Percentiles rank a stretch among this genome's conserved stretches.
phyloP scores from a whole-genome alignment of 2,329 filamentous ascomycete genomes.

The Hypoxylon sp. region DNA sequence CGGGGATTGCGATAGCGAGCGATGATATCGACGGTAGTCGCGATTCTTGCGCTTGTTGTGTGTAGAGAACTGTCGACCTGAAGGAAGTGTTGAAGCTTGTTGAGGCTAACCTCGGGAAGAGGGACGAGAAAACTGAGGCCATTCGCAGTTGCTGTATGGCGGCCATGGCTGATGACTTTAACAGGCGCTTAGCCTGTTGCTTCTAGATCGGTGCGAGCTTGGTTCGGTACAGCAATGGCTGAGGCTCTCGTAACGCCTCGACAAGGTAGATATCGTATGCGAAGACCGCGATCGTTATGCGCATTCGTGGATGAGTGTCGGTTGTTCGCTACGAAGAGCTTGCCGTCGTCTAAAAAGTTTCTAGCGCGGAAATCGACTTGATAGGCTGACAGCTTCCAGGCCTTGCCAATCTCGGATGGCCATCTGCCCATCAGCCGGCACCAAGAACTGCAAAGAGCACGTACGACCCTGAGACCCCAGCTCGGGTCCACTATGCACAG shows the following conservation, averaged over 20 bases:
- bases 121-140: conserved; percentile 60
- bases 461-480: conserved; percentile 40
- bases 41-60: conserved; percentile 56
- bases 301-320: conserved; percentile 12
- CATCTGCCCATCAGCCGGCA: conserved; percentile 42
- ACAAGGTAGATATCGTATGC: not conserved
- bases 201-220: not conserved
- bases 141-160: conserved; percentile 58
- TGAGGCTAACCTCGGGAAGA: conserved; percentile 69
- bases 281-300: not conserved
- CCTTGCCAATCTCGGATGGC: conserved; percentile 20
- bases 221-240: not conserved
- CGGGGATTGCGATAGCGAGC: conserved; percentile 71
- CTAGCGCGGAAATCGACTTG: conserved; percentile 31
- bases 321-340: conserved; percentile 27
- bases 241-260: not conserved
- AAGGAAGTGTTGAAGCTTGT: conserved; percentile 59
- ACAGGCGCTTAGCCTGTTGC: not conserved
- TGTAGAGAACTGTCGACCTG: conserved; percentile 61
- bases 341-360: conserved; percentile 43
- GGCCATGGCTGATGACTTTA: conserved; percentile 60
- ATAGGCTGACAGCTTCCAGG: conserved; percentile 17
- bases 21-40: conserved; percentile 66
- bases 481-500: conserved; percentile 42
- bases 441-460: conserved; percentile 19